These are phyloP conservation scores for Glonium stellatum DNA, from an alignment of 495 filamentous ascomycete species.

Conservation along the genomic window DNA sequence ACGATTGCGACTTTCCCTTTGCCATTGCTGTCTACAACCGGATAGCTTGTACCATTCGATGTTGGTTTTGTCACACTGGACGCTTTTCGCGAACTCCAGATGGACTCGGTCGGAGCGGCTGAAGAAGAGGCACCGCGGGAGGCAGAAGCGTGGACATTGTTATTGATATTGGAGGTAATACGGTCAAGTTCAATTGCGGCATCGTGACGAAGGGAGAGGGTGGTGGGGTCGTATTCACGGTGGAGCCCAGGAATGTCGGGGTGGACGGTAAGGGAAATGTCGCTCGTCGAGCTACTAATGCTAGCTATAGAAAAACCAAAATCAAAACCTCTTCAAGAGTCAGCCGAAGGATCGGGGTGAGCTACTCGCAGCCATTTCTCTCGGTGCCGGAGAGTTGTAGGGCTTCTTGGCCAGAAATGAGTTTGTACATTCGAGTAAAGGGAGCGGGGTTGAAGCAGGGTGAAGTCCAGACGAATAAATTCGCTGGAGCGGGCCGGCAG, in stretches of 20 bases:
- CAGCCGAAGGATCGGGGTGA: not conserved
- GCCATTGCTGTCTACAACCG: constrained; percentile 3
- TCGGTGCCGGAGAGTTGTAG: not conserved
- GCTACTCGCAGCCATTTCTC: constrained; percentile 1
- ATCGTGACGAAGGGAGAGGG: constrained; percentile 7
- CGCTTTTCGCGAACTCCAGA: constrained; percentile 8
- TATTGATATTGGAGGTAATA: constrained; percentile 3
- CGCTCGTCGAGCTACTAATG: constrained; percentile 6
- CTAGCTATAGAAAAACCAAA: constrained; percentile 10
- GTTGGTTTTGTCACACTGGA: constrained; percentile 17
- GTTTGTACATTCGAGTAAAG: not conserved
- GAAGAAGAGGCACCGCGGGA: constrained; percentile 4
- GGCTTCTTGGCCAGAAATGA: not conserved
- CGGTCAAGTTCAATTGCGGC: constrained; percentile 7
- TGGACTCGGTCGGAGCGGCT: not conserved
- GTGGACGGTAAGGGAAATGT: not conserved
- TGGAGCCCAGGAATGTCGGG: constrained; percentile 1
- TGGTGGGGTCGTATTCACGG: constrained; percentile 10
- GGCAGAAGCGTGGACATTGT: constrained; percentile 2
- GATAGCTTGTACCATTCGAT: constrained; percentile 15
- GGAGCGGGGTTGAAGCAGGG: not conserved
- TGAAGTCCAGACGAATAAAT: not conserved
- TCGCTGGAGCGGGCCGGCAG: not conserved
- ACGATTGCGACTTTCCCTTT: constrained; percentile 12
- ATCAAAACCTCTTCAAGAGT: not conserved